These are phyloP conservation scores for Cladosporium sp. DNA, from an alignment of 2,329 filamentous ascomycete genomes.

Conservation along the genomic window DNA sequence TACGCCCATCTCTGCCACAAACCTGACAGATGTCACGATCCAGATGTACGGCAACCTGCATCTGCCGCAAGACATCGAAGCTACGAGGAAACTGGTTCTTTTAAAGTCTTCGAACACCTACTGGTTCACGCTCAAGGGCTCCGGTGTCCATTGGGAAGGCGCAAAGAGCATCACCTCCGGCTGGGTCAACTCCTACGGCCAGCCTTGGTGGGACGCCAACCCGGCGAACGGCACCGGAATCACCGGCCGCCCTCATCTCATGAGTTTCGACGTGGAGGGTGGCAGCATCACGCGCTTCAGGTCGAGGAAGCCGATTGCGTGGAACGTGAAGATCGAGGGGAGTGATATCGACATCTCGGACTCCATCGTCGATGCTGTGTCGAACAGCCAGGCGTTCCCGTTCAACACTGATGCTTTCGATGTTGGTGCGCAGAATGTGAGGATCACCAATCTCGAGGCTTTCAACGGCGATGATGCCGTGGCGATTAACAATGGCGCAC, in stretches of 20 bases:
- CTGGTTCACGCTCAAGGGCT: constrained; percentile 36
- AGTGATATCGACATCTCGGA: constrained; percentile 37
- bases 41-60: constrained; percentile 40
- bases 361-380: constrained; percentile 34
- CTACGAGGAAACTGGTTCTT: constrained; percentile 27
- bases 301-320: constrained; percentile 40
- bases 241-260: constrained; percentile 36
- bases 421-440: constrained; percentile 28
- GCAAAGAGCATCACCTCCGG: constrained; percentile 33
- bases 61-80: constrained; percentile 35
- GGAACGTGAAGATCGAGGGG: constrained; percentile 37
- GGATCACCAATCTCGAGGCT: constrained; percentile 27
- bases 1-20: constrained; percentile 34
- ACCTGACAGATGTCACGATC: constrained; percentile 39
- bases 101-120: constrained; percentile 29
- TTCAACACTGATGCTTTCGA: constrained; percentile 39
- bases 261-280: constrained; percentile 34
- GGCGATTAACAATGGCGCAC: constrained; percentile 34
- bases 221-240: constrained; percentile 34
- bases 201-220: constrained; percentile 43
- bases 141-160: constrained; percentile 30
- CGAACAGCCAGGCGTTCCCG: constrained; percentile 32
- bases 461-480: constrained; percentile 43
- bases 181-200: constrained; percentile 43
- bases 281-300: constrained; percentile 36